Evolutionary conservation across 495 filamentous ascomycete species (phyloP).

Genomic region (Podospora conica): DNA sequence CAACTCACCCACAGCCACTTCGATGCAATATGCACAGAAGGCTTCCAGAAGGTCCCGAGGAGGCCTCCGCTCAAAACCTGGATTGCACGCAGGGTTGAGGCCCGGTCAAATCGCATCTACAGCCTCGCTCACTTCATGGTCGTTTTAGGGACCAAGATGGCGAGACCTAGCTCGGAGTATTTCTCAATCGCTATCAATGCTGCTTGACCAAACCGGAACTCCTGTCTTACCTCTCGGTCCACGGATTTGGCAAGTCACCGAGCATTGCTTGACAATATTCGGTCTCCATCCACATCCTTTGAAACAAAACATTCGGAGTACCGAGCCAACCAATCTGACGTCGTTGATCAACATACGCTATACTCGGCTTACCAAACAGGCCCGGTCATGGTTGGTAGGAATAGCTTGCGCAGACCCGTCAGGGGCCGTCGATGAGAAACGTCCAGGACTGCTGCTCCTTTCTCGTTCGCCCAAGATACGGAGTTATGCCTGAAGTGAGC

Average conservation of each 20-base stretch:
- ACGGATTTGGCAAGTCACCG: neutral
- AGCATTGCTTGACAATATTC: neutral
- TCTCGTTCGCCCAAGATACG: neutral
- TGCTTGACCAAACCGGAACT: too few relatives aligned
- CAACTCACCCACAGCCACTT: slow-evolving; percentile 6
- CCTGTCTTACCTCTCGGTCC: neutral
- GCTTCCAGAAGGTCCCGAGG: slow-evolving; percentile 4
- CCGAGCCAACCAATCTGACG: neutral
- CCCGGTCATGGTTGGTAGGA: too few relatives aligned
- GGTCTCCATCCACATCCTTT: neutral
- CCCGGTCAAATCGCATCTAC: neutral
- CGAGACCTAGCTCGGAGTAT: too few relatives aligned
- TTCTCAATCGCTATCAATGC: too few relatives aligned
- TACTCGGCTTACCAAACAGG: too few relatives aligned
- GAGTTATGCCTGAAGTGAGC: neutral
- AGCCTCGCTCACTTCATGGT: too few relatives aligned
- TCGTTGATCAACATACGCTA: neutral
- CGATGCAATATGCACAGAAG: slow-evolving; percentile 6
- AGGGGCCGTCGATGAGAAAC: too few relatives aligned
- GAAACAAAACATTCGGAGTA: neutral
- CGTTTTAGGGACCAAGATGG: too few relatives aligned
- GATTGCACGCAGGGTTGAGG: slow-evolving; percentile 9
- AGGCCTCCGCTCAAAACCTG: neutral
- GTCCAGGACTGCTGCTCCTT: neutral
- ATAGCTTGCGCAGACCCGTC: too few relatives aligned